phyloP scores from a whole-genome alignment of 805 yeast genomes.

The Candida glaebosa region DNA sequence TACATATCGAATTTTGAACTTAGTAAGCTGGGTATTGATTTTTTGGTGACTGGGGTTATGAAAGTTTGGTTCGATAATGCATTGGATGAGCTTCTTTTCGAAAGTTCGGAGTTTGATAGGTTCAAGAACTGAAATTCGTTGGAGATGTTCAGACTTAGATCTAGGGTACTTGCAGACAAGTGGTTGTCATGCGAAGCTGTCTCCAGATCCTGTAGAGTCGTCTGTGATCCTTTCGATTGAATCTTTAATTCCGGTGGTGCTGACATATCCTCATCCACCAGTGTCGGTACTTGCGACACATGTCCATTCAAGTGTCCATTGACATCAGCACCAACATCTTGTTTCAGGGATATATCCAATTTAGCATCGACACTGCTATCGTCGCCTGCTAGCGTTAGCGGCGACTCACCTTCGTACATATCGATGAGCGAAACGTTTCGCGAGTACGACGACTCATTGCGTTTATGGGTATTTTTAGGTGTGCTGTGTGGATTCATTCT shows the following conservation, averaged over 20 bases:
- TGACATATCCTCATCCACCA: neutral
- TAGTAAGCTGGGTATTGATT: conserved; percentile 11
- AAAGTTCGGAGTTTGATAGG: neutral
- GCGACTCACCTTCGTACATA: conserved; percentile 20
- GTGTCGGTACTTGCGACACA: neutral
- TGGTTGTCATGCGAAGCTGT: too few relatives aligned
- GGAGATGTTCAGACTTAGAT: neutral
- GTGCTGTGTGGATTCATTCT: neutral
- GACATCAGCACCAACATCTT: neutral
- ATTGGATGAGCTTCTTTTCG: neutral
- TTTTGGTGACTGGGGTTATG: conserved; percentile 3
- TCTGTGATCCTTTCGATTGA: neutral
- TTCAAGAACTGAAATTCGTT: neutral
- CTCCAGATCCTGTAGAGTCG: neutral
- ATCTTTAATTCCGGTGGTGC: too few relatives aligned
- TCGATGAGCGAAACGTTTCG: conserved; percentile 36
- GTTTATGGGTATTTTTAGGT: conserved; percentile 16
- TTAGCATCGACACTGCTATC: neutral
- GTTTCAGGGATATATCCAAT: neutral
- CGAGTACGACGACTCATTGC: conserved; percentile 30
- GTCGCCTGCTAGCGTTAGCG: neutral
- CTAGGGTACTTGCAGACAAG: neutral
- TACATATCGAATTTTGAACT: conserved; percentile 57
- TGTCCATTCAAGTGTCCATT: neutral
- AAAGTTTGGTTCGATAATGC: neutral